A percentile compares a stretch with the other conserved stretches of the same genome.
These are phyloP conservation scores for Coemansia umbellata DNA, from an alignment of 192 early-diverging fungal genomes.

Conservation along the genomic window DNA sequence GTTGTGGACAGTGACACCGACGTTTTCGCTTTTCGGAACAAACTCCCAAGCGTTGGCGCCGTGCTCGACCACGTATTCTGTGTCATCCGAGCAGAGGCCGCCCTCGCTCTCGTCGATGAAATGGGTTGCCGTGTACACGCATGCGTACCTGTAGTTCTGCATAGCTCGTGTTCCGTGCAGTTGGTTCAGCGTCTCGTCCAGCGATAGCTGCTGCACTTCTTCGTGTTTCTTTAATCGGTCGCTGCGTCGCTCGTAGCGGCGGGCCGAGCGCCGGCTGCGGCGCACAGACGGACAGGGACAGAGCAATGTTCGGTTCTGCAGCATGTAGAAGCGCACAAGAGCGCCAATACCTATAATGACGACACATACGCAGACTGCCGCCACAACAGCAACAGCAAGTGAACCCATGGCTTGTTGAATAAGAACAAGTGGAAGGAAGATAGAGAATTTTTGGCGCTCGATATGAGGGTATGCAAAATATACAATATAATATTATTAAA, in stretches of 20 bases:
- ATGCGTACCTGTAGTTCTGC: conserved; percentile 37
- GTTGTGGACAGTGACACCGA: conserved; percentile 16
- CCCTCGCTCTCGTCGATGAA: conserved; percentile 42
- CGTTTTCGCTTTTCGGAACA: conserved; percentile 16
- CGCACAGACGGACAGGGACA: background rate
- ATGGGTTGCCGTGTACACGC: conserved; percentile 56
- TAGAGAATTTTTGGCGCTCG: background rate
- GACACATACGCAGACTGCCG: conserved; percentile 18
- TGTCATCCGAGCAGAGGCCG: conserved; percentile 17
- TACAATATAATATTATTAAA: too few species aligned
- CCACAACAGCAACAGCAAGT: conserved; percentile 21
- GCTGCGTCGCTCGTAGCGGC: background rate
- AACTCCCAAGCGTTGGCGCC: conserved; percentile 46
- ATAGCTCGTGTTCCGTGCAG: conserved; percentile 26
- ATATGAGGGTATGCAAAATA: too few species aligned
- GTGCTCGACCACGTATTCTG: conserved; percentile 37
- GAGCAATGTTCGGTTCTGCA: conserved; percentile 2
- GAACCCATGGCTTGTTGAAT: conserved; percentile 24
- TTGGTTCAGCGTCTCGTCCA: conserved; percentile 22
- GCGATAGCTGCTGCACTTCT: conserved; percentile 21
- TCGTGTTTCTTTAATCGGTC: conserved; percentile 9
- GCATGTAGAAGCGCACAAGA: conserved; percentile 8
- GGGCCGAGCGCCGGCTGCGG: background rate
- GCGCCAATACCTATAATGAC: conserved; percentile 3
- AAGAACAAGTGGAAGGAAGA: too few species aligned